These are phyloP conservation scores for Porcisia deanei DNA, from an alignment of 208 protist species.

Conservation along the genomic window DNA sequence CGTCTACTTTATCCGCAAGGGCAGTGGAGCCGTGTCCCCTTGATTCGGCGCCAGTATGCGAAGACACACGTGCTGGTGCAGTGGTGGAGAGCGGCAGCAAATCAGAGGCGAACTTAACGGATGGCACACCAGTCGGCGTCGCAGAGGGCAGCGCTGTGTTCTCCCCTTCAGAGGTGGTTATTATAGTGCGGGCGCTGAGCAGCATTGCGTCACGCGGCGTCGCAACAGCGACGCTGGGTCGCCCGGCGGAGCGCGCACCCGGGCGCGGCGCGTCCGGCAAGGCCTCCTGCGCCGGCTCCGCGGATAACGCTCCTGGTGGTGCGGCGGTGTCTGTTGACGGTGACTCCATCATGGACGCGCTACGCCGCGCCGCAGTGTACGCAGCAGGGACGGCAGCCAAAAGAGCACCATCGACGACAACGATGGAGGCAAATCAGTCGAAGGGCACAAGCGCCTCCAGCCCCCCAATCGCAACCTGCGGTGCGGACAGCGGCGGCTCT, in stretches of 20 bases:
- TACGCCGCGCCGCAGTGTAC: slow-evolving; percentile 12
- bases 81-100: background rate
- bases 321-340: background rate
- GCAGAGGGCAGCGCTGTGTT: background rate
- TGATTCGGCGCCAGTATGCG: background rate
- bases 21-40: background rate
- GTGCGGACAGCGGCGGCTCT: background rate
- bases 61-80: background rate
- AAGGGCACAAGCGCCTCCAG: background rate
- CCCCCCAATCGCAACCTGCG: background rate
- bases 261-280: background rate
- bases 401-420: background rate
- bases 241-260: background rate
- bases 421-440: background rate
- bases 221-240: background rate
- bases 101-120: background rate
- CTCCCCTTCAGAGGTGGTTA: slow-evolving; percentile 16
- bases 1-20: background rate
- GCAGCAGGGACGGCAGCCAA: background rate
- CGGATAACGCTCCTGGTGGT: background rate
- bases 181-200: slow-evolving; percentile 22
- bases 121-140: background rate
- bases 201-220: slow-evolving; percentile 21
- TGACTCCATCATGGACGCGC: slow-evolving; percentile 9
- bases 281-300: background rate